phyloP scores from a whole-genome alignment of 805 yeast genomes.

The Sugiyamaella chiloensis region DNA sequence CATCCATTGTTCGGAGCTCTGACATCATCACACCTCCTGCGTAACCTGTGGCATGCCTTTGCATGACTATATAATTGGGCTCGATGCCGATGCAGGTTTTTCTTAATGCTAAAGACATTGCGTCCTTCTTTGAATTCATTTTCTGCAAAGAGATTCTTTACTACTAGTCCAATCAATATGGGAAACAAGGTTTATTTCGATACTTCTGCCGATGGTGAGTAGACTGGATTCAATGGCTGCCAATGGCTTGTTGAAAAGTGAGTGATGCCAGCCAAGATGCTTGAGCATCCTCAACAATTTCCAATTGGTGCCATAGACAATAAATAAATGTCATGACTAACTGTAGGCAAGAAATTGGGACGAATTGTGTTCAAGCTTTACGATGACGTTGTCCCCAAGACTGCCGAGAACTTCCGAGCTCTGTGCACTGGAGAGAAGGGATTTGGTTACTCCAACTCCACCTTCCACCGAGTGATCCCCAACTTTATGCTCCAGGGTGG shows the following conservation, averaged over 20 bases:
- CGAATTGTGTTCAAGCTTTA: constrained; percentile 83
- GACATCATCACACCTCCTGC: background rate
- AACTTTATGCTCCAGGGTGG: constrained; percentile 97
- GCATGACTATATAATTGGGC: constrained; percentile 7
- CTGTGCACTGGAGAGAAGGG: constrained; percentile 94
- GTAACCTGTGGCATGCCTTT: constrained; percentile 3
- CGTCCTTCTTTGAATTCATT: constrained; percentile 11
- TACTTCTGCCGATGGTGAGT: constrained; percentile 62
- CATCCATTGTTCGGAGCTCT: background rate
- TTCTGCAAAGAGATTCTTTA: constrained; percentile 16
- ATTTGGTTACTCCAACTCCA: constrained; percentile 77
- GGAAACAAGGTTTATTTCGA: constrained; percentile 67
- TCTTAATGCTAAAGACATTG: constrained; percentile 14
- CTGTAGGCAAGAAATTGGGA: constrained; percentile 60
- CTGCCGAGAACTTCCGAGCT: constrained; percentile 95
- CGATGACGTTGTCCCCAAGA: constrained; percentile 88
- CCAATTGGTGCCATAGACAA: too few relatives aligned
- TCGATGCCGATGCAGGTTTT: constrained; percentile 3
- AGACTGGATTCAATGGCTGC: background rate
- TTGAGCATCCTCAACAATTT: too few relatives aligned
- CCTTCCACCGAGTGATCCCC: constrained; percentile 97
- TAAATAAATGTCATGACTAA: constrained; percentile 2
- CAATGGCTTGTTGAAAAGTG: too few relatives aligned
- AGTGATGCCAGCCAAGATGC: background rate
- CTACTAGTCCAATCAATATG: constrained; percentile 29